Percentiles rank a stretch among this genome's conserved stretches.
Conservation (phyloP, 2,329 filamentous ascomycete species). For the Nigrospora oryzae region DNA sequence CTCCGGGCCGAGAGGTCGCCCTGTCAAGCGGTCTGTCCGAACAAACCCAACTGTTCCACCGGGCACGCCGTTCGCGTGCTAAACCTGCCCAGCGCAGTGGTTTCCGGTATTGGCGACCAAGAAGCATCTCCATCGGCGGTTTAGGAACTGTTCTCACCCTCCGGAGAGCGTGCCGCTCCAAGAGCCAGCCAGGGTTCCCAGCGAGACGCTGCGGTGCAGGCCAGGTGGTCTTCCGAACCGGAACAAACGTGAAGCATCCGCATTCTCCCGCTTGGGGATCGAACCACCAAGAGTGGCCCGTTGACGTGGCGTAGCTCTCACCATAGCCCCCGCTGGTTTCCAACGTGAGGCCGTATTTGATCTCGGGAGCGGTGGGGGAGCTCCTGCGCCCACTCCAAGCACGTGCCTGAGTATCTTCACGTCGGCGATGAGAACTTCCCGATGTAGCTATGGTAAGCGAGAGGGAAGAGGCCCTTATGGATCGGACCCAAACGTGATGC, state of each 20-base stretch:
- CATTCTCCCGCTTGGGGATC: slow-evolving; percentile 3
- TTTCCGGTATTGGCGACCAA: not conserved
- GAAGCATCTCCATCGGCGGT: not conserved
- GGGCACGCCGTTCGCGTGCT: slow-evolving; percentile 1
- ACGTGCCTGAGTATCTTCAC: slow-evolving; percentile 3
- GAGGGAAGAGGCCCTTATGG: not conserved
- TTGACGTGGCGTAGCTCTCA: not conserved
- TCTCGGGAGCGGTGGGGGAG: slow-evolving; percentile 24
- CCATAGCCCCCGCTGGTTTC: slow-evolving; percentile 10
- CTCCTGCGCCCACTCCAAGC: slow-evolving; percentile 18
- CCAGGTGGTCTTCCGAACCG: slow-evolving; percentile 8
- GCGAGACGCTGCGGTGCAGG: not conserved
- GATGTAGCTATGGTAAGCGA: not conserved
- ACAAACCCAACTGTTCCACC: slow-evolving; percentile 10
- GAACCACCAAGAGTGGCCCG: slow-evolving; percentile 2
- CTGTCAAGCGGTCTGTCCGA: slow-evolving; percentile 10
- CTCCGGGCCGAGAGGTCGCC: slow-evolving; percentile 6
- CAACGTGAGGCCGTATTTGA: slow-evolving; percentile 12
- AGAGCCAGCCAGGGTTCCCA: too few relatives aligned
- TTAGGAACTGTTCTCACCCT: not conserved
- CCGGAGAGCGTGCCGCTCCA: slow-evolving; percentile 4
- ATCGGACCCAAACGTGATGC: slow-evolving; percentile 1
- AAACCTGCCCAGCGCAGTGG: slow-evolving; percentile 3
- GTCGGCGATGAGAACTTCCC: not conserved
- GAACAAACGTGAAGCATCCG: slow-evolving; percentile 11